Evolutionary conservation across 2,329 filamentous ascomycete species (phyloP).

Genomic region (Fonsecaea nubica): DNA sequence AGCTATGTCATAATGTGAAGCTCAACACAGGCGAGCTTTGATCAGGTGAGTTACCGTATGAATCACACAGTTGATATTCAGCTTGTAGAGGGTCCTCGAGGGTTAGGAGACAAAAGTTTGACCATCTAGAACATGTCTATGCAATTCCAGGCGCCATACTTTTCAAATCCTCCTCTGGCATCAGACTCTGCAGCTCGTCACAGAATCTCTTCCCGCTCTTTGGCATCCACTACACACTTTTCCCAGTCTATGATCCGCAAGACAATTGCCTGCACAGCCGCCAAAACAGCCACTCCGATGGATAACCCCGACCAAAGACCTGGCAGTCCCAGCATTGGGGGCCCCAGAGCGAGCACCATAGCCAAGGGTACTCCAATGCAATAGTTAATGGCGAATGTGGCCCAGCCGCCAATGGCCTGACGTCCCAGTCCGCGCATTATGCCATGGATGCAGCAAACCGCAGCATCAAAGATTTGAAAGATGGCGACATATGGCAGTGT

Average conservation of each 20-base stretch:
- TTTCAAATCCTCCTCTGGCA: neutral
- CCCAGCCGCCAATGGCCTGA: conserved; percentile 79
- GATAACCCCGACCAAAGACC: conserved; percentile 27
- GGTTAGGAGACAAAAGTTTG: no score
- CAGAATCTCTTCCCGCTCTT: conserved; percentile 15
- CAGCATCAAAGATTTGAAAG: conserved; percentile 79
- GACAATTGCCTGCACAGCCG: conserved; percentile 10
- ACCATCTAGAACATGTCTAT: no score
- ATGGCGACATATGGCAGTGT: conserved; percentile 75
- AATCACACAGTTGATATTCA: no score
- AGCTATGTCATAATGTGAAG: conserved; percentile 73
- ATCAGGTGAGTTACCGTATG: no score
- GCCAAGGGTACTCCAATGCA: conserved; percentile 57
- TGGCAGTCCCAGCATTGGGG: conserved; percentile 21
- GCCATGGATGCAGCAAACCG: conserved; percentile 74
- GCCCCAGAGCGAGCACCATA: conserved; percentile 25
- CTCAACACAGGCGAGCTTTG: no score
- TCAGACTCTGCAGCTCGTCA: neutral
- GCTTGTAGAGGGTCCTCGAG: no score
- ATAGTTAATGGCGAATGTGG: conserved; percentile 79
- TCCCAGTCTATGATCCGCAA: conserved; percentile 29
- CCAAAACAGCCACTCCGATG: conserved; percentile 17
- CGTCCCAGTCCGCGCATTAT: conserved; percentile 77
- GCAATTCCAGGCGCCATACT: no score
- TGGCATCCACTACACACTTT: conserved; percentile 28